Conservation (phyloP, 163 green algal genomes). For the Smithsoniella earleae region DNA sequence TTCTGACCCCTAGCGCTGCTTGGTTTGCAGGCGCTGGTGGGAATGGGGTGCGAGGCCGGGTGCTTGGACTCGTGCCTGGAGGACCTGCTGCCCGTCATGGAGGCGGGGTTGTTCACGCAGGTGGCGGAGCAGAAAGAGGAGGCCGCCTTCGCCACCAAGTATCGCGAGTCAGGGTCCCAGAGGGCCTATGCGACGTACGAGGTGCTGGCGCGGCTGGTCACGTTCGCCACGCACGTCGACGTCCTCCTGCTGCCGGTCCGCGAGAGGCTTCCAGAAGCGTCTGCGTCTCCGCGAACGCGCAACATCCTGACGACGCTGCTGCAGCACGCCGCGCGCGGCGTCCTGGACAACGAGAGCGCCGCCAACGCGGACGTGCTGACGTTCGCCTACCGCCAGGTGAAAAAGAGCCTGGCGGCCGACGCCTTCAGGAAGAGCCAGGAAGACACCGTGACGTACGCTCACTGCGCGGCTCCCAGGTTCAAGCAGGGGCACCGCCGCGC, state of each 20-base stretch:
- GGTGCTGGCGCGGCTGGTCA: slow-evolving; percentile 57
- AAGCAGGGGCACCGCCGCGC: slow-evolving; percentile 42
- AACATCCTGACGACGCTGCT: slow-evolving; percentile 68
- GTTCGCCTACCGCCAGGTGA: slow-evolving; percentile 52
- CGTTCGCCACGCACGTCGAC: slow-evolving; percentile 48
- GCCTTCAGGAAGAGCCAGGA: slow-evolving; percentile 39
- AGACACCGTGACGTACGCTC: no score
- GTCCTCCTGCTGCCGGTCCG: slow-evolving; percentile 47
- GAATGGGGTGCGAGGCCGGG: slow-evolving; percentile 36
- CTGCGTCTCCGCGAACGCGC: slow-evolving; percentile 43
- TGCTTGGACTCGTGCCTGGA: slow-evolving; percentile 56
- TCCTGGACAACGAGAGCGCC: slow-evolving; percentile 61
- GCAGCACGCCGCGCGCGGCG: slow-evolving; percentile 52
- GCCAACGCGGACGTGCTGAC: slow-evolving; percentile 48
- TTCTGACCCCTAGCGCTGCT: no score
- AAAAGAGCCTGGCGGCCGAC: slow-evolving; percentile 43
- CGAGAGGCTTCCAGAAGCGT: slow-evolving; percentile 47
- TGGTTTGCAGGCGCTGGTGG: slow-evolving; percentile 7
- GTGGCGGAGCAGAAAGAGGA: slow-evolving; percentile 70
- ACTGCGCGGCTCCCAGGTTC: no score
- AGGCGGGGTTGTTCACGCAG: slow-evolving; percentile 67
- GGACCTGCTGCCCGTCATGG: slow-evolving; percentile 58
- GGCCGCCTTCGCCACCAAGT: slow-evolving; percentile 56
- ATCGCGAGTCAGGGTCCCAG: slow-evolving; percentile 66
- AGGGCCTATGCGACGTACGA: slow-evolving; percentile 65